phyloP scores from a whole-genome alignment of 208 protist genomes.

The Leishmania turanica region DNA sequence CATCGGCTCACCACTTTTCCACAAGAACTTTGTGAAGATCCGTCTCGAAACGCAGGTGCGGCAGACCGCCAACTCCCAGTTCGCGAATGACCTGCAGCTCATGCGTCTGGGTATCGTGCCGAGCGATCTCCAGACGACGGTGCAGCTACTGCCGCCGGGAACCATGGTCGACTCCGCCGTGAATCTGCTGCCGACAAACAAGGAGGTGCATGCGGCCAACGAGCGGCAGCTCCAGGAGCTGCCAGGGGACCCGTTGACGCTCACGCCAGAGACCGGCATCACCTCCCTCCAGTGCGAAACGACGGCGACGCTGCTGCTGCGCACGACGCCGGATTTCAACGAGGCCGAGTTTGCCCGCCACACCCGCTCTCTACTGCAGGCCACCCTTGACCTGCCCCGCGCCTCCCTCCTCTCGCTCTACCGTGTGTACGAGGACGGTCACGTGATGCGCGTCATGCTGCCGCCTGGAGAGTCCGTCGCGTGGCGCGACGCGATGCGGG shows the following conservation, averaged over 20 bases:
- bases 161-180: conserved; percentile 87
- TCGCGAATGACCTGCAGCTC: conserved; percentile 69
- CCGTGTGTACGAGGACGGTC: conserved; percentile 84
- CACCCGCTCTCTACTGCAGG: conserved; percentile 75
- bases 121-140: conserved; percentile 50
- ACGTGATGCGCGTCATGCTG: conserved; percentile 87
- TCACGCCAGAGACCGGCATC: conserved; percentile 80
- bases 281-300: conserved; percentile 76
- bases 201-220: conserved; percentile 86
- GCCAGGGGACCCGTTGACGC: conserved; percentile 67
- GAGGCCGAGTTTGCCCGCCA: conserved; percentile 70
- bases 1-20: conserved; percentile 71
- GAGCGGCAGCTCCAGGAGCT: conserved; percentile 70
- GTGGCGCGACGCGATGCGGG: conserved; percentile 82
- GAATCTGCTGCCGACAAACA: conserved; percentile 87
- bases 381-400: conserved; percentile 75
- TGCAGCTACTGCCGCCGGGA: conserved; percentile 80
- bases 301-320: conserved; percentile 81
- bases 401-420: conserved; percentile 81
- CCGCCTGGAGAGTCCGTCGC: conserved; percentile 76
- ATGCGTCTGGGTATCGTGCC: conserved; percentile 81
- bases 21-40: conserved; percentile 77
- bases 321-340: conserved; percentile 76
- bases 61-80: conserved; percentile 60
- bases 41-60: conserved; percentile 78